Evolutionary conservation across 2,329 filamentous ascomycete species (phyloP).

Genomic region (Hypoxylon sp.): DNA sequence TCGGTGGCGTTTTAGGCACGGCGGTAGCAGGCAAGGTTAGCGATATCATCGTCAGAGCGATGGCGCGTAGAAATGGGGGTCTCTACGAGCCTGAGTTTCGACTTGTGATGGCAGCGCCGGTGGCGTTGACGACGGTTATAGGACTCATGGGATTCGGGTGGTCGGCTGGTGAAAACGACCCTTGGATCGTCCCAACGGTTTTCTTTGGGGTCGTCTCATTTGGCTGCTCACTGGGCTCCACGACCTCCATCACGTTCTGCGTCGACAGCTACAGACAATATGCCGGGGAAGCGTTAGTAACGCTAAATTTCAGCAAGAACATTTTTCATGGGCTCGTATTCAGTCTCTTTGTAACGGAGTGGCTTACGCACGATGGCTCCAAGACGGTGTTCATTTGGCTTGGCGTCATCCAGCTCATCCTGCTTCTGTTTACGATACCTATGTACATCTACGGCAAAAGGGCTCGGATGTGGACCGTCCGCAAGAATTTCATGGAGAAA

Average conservation of each 20-base stretch:
- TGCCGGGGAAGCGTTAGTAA: constrained; percentile 93
- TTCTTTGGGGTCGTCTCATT: constrained; percentile 96
- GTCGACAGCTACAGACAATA: constrained; percentile 95
- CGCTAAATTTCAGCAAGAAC: constrained; percentile 95
- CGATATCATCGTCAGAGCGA: constrained; percentile 84
- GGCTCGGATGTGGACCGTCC: constrained; percentile 92
- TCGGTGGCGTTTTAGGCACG: constrained; percentile 91
- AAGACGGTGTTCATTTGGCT: constrained; percentile 86
- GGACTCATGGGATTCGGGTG: constrained; percentile 98
- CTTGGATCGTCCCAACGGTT: constrained; percentile 91
- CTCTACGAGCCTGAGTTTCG: constrained; percentile 96
- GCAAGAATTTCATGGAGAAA: constrained; percentile 88
- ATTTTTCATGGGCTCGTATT: constrained; percentile 92
- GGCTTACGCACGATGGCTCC: constrained; percentile 82
- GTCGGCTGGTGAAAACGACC: constrained; percentile 81
- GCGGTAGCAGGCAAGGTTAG: constrained; percentile 90
- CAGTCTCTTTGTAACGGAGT: constrained; percentile 87
- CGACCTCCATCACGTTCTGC: constrained; percentile 92
- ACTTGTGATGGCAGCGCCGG: constrained; percentile 87
- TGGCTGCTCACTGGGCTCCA: constrained; percentile 90
- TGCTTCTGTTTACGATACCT: constrained; percentile 82
- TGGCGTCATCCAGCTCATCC: constrained; percentile 86
- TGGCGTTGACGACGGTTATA: constrained; percentile 82
- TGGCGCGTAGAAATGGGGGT: constrained; percentile 90
- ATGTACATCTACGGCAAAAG: constrained; percentile 97